A percentile compares a stretch with the other conserved stretches of the same genome.
Conservation (phyloP, 2,329 filamentous ascomycete species). For the Arachnopeziza araneosa region DNA sequence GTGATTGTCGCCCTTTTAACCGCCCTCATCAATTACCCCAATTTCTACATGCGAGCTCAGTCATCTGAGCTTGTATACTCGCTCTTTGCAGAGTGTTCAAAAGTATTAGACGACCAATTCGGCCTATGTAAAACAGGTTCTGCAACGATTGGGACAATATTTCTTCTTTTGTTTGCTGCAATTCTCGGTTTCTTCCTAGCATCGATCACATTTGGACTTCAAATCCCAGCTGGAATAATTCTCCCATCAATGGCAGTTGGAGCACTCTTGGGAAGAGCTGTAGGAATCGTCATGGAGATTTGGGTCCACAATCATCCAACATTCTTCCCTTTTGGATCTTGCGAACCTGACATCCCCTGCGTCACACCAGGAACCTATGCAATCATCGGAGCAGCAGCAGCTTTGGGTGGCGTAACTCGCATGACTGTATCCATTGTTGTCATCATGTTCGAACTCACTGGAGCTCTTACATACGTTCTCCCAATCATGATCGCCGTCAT, state of each 20-base stretch:
- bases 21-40: slow-evolving; percentile 88
- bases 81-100: slow-evolving; percentile 85
- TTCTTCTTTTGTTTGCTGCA: slow-evolving; percentile 76
- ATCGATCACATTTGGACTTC: slow-evolving; percentile 84
- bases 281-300: slow-evolving; percentile 85
- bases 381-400: slow-evolving; percentile 90
- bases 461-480: slow-evolving; percentile 90
- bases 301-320: slow-evolving; percentile 73
- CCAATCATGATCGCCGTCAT: slow-evolving; percentile 99
- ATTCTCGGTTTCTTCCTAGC: slow-evolving; percentile 80
- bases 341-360: slow-evolving; percentile 80
- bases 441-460: slow-evolving; percentile 98
- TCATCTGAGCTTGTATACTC: slow-evolving; percentile 85
- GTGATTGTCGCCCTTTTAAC: slow-evolving; percentile 73
- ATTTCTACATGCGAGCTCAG: slow-evolving; percentile 93
- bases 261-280: slow-evolving; percentile 79
- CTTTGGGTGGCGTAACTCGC: slow-evolving; percentile 87
- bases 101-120: slow-evolving; percentile 77
- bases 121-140: slow-evolving; percentile 72
- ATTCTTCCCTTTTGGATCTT: slow-evolving; percentile 74
- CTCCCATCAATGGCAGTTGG: slow-evolving; percentile 95
- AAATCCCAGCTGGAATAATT: slow-evolving; percentile 92
- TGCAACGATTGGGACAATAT: slow-evolving; percentile 68
- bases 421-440: slow-evolving; percentile 99
- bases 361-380: slow-evolving; percentile 94